Evolutionary conservation across 805 yeast species (phyloP).

Genomic region (Metschnikowia aberdeeniae): DNA sequence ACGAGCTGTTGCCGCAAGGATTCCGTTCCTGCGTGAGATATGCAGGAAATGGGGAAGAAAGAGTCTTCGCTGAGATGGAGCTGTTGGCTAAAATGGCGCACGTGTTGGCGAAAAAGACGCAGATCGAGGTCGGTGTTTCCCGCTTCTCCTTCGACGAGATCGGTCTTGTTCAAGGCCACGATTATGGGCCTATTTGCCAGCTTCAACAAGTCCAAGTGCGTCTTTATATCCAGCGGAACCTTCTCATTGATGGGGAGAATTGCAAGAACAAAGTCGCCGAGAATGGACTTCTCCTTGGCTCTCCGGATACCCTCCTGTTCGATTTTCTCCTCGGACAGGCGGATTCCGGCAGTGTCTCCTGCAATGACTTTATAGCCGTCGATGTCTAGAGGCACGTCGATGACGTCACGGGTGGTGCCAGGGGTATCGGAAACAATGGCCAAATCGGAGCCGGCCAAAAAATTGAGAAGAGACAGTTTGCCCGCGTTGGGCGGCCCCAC

Average conservation of each 20-base stretch:
- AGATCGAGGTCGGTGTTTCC: conserved; percentile 6
- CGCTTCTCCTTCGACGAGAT: conserved; percentile 31
- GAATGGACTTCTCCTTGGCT: conserved; percentile 57
- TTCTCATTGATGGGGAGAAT: conserved; percentile 45
- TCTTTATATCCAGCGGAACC: conserved; percentile 34
- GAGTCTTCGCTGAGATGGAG: conserved; percentile 13
- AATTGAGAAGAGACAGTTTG: conserved; percentile 79
- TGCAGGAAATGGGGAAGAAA: conserved; percentile 54
- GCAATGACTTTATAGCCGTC: conserved; percentile 78
- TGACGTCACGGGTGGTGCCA: conserved; percentile 90
- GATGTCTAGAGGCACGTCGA: conserved; percentile 77
- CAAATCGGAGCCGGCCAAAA: conserved; percentile 71
- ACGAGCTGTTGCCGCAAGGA: conserved; percentile 42
- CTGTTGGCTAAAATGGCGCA: conserved; percentile 7
- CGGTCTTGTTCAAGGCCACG: conserved; percentile 59
- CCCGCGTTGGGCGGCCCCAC: conserved; percentile 97
- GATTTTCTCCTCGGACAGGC: conserved; percentile 45
- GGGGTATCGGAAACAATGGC: conserved; percentile 90
- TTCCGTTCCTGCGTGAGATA: conserved; percentile 51
- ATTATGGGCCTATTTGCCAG: conserved; percentile 30
- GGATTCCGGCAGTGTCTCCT: conserved; percentile 92
- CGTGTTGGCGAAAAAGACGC: neutral
- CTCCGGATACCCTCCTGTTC: conserved; percentile 79
- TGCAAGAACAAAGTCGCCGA: conserved; percentile 66
- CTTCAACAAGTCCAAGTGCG: conserved; percentile 34